Percentiles rank a stretch among this genome's conserved stretches.
Evolutionary conservation across 352 stramenopile genomes (phyloP).

Genomic region (Stramenopiles sp.): DNA sequence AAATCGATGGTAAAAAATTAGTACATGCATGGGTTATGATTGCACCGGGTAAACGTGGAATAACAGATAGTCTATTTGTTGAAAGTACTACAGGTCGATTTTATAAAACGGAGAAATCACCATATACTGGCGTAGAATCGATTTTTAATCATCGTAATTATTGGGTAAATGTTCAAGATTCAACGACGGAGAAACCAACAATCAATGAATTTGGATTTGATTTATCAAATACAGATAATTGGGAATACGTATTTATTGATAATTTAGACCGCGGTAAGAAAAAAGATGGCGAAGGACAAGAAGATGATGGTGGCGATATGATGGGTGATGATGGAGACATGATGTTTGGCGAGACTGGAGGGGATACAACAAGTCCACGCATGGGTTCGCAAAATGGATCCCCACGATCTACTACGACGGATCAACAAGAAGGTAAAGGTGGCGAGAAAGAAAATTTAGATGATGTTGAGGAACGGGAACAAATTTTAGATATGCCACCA

Average conservation of each 20-base stretch:
- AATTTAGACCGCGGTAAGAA: slow-evolving; percentile 27
- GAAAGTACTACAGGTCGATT: slow-evolving; percentile 65
- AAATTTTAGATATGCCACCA: slow-evolving; percentile 33
- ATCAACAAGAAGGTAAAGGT: neutral
- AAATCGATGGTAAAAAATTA: slow-evolving; percentile 40
- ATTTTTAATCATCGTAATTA: slow-evolving; percentile 84
- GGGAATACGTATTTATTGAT: slow-evolving; percentile 71
- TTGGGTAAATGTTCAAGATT: slow-evolving; percentile 76
- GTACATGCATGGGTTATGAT: slow-evolving; percentile 75
- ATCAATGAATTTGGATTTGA: slow-evolving; percentile 29
- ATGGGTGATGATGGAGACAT: slow-evolving; percentile 20
- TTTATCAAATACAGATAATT: slow-evolving; percentile 50
- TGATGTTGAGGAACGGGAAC: slow-evolving; percentile 12
- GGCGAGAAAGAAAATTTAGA: neutral
- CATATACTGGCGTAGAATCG: slow-evolving; percentile 59
- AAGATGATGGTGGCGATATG: slow-evolving; percentile 29
- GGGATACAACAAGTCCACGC: neutral
- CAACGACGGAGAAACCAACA: neutral
- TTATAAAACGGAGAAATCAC: slow-evolving; percentile 46
- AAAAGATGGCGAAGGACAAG: slow-evolving; percentile 28
- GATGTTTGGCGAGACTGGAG: neutral
- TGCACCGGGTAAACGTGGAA: slow-evolving; percentile 56
- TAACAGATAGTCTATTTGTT: slow-evolving; percentile 60
- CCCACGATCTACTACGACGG: neutral
- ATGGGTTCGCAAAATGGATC: neutral